Evolutionary conservation across 768 basidiomycete species (phyloP), one percentile per base, ranked within the genome.

Genomic region (Dioszegia aurantiaca): DNA sequence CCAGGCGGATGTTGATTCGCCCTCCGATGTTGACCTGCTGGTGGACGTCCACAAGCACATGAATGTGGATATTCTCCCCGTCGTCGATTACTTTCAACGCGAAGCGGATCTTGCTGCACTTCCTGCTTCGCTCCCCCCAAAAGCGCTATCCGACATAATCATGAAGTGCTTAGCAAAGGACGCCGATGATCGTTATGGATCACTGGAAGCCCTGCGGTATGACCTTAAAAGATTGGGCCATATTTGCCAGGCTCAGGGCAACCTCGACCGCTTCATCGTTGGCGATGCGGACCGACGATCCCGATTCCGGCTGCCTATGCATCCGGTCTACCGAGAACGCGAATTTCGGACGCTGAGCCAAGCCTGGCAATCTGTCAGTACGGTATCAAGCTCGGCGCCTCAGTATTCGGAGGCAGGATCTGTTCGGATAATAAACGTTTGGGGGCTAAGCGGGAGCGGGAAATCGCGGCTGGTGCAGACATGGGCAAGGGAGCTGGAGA

Each of bases 21-120:
- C 51, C 4, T 30, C 42, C 2, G 70, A 73, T 39, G 43, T 75
- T 1, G 64, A 65, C 31, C 12, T 59, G 2, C 54, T 73, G 6
- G 45, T 54, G 0, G 68, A 69, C 40, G 31, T 74, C 33, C 72
- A 76, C 26, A 58, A 53, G 5, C 71, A 74, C 45, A 17, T 68
- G 36, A 60, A 55, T 24, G 36, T 26, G 44, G 53, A 55, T 3
- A 55, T 64, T 30, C n/a, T 55, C 21, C 54, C 54, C 36, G 63
- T 30, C 19, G 16, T 33, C 31, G 53, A 40, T 19, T 59, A 31
- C 23, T 48, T 56, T 39, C 51, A 41, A 39, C 62, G 43, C 19
- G 44, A 58, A 16, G 42, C 31, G 30, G 47, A 43, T 9, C 26
- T 64, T 2, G 63, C 60, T 19, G 44, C 45, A 14, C 24, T 30